A percentile compares a stretch with the other conserved stretches of the same genome.
These are phyloP conservation scores for Lachancea fermentati DNA, from an alignment of 805 yeast species.

Conservation along the genomic window DNA sequence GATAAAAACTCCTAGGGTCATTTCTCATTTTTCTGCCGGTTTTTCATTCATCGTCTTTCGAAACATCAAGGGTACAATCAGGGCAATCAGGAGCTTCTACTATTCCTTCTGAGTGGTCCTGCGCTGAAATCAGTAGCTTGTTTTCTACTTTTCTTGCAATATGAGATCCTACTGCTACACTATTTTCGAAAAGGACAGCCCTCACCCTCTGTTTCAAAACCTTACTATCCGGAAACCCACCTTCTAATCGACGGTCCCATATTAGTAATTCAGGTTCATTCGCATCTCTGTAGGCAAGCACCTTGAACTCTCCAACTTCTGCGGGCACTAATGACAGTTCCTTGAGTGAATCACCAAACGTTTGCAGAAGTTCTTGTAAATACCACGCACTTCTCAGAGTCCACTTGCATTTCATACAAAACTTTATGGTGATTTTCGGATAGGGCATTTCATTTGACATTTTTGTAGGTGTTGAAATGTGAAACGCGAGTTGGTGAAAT, in stretches of 20 bases:
- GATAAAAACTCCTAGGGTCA: too few relatives aligned
- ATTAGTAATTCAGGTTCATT: constrained; percentile 27
- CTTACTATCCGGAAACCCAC: constrained; percentile 87
- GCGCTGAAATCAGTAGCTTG: constrained; percentile 15
- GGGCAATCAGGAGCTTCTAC: constrained; percentile 8
- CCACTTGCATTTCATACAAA: constrained; percentile 86
- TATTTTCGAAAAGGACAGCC: constrained; percentile 32
- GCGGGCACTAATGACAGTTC: constrained; percentile 49
- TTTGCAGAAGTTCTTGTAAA: constrained; percentile 75
- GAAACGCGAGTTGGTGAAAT: constrained; percentile 2
- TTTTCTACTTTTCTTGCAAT: constrained; percentile 17
- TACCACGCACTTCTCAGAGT: constrained; percentile 86
- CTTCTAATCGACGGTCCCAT: constrained; percentile 58
- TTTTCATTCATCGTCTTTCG: too few relatives aligned
- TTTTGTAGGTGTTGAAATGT: constrained; percentile 2
- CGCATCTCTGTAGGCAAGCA: constrained; percentile 38
- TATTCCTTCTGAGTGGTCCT: not conserved
- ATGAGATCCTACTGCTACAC: constrained; percentile 19
- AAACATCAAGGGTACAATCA: too few relatives aligned
- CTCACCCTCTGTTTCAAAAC: constrained; percentile 64
- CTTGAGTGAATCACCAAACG: constrained; percentile 56
- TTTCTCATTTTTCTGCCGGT: too few relatives aligned
- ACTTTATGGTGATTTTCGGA: constrained; percentile 64
- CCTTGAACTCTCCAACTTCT: constrained; percentile 53
- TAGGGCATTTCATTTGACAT: constrained; percentile 27